These are phyloP conservation scores for Sutorius australiensis DNA, from an alignment of 768 basidiomycete genomes.

Conservation along the genomic window DNA sequence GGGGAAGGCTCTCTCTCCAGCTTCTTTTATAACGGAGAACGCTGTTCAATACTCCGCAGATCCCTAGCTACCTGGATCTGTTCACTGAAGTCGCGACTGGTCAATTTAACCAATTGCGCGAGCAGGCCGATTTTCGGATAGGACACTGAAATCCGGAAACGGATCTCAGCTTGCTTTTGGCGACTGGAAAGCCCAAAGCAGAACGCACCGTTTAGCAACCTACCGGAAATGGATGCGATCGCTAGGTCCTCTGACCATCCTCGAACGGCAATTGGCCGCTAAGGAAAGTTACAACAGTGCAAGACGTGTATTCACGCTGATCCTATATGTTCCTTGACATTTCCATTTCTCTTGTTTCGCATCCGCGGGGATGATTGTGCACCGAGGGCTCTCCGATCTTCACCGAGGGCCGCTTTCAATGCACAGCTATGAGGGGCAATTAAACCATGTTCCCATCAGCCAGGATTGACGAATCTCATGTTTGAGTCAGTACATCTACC, in stretches of 20 bases:
- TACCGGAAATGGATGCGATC: not conserved
- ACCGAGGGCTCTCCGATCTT: not conserved
- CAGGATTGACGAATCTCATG: not conserved
- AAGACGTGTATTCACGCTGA: not conserved
- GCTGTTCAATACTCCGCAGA: not conserved
- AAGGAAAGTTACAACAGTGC: not conserved
- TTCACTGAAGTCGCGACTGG: not conserved
- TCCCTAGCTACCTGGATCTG: not conserved
- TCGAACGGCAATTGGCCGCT: not conserved
- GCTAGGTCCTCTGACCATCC: not conserved
- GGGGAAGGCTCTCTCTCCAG: not conserved
- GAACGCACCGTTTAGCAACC: not conserved
- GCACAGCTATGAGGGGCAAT: not conserved
- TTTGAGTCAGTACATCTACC: constrained; percentile 2
- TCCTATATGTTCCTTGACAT: not conserved
- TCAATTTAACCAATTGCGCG: not conserved
- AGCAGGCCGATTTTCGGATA: not conserved
- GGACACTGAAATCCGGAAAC: not conserved
- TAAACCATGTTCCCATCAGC: not conserved
- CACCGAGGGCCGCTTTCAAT: not conserved
- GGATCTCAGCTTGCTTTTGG: not conserved
- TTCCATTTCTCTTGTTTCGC: not conserved
- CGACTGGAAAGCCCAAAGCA: not conserved
- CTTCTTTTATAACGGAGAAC: not conserved
- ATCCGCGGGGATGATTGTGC: not conserved